Base-by-base conservation (phyloP, 2,329 filamentous ascomycete species). In the Stromatinia cepivora region DNA sequence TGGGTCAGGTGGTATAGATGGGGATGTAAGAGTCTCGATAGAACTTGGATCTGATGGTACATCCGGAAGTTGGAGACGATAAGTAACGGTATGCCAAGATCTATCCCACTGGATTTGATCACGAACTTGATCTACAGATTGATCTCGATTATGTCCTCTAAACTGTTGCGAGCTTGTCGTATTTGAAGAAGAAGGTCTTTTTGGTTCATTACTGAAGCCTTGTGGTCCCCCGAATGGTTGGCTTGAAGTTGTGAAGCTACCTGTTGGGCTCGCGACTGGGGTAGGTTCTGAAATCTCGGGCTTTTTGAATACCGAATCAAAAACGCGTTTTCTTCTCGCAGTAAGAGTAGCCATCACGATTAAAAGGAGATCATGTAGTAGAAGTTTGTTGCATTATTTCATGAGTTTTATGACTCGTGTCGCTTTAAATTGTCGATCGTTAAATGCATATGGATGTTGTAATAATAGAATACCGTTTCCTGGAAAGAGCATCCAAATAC, bases 61-160 rank as follows among this genome's bases (percentile, higher is more conserved):
- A 2, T 85, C 80, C 11, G 87, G 85, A 31, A 90, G 81, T 59
- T 83, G 82, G 58, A 90, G 85, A 46, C 81, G 81, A 42, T 85
- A 82, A 22, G 87, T 89, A 71, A 89, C 87, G 39, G 82, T 79
- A 75, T 88, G 85, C 88, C 88, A 90, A 70, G 87, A 86, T 71
- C 84, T 81, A 75, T 89, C 86, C 82, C 84, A 88, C 72, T 82
- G 82, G 67, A 83, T 81, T 78, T 89, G 87, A 73, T 79, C 74
- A 61, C 71, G 62, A 11, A 75, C 71, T 64, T 75, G 72, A 46
- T 68, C 70, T 54, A 71, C 13, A 52, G 48, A 64, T 7, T 34
- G 45, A 64, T 42, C 46, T 6, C 48, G 22, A 48, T 28, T 22
- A 39, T 46, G 36, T 3, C 42, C 34, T 42, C 66, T 39, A 31